phyloP scores from a whole-genome alignment of 2,329 filamentous ascomycete genomes.

The Dothidotthia symphoricarpi region DNA sequence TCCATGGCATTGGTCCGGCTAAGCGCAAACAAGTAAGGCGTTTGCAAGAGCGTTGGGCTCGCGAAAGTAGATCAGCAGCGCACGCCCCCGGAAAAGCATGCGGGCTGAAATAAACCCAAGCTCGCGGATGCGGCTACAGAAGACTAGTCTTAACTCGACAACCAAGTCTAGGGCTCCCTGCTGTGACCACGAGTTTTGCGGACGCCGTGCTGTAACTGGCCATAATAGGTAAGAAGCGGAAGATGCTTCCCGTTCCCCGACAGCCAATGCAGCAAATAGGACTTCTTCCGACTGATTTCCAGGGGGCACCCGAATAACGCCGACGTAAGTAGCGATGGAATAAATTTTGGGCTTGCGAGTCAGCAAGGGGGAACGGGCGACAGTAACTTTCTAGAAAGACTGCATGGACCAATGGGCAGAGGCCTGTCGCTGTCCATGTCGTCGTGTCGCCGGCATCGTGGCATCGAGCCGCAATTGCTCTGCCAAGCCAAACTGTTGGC shows the following conservation, averaged over 20 bases:
- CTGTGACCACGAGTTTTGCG: constrained; percentile 13
- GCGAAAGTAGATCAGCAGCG: constrained; percentile 36
- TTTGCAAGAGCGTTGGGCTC: constrained; percentile 36
- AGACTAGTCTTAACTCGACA: constrained; percentile 12
- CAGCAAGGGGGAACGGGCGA: constrained; percentile 22
- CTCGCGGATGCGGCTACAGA: constrained; percentile 28
- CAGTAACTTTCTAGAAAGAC: constrained; percentile 28
- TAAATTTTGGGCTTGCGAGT: constrained; percentile 25
- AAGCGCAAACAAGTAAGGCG: constrained; percentile 34
- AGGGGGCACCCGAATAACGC: constrained; percentile 21
- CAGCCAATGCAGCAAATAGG: constrained; percentile 23
- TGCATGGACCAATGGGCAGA: constrained; percentile 21
- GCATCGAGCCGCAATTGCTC: constrained; percentile 29
- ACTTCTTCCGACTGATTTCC: constrained; percentile 15
- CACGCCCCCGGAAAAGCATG: constrained; percentile 32
- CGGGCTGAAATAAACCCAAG: constrained; percentile 25
- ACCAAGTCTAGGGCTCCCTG: constrained; percentile 16
- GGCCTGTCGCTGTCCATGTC: constrained; percentile 11
- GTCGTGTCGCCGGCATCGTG: constrained; percentile 21
- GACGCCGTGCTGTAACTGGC: constrained; percentile 31
- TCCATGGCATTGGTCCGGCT: constrained; percentile 38
- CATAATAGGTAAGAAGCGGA: constrained; percentile 2
- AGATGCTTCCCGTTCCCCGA: too few relatives aligned
- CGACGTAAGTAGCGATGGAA: constrained; percentile 16
- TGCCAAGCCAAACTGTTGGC: constrained; percentile 29